phyloP scores from a whole-genome alignment of 2,329 filamentous ascomycete species.

The Penicillium verrucosum region DNA sequence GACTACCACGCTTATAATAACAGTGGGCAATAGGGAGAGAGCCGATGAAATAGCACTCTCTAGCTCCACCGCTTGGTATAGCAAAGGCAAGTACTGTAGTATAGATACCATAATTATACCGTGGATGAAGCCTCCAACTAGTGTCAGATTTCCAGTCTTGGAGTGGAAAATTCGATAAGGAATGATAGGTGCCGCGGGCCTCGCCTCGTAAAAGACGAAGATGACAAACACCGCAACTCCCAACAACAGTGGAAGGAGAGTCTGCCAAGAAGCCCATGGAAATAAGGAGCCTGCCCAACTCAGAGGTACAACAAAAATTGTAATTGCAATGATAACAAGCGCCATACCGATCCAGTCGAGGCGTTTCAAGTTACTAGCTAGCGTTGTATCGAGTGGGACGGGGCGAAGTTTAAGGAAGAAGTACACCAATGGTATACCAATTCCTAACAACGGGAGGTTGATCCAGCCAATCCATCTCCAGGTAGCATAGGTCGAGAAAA shows the following conservation, averaged over 20 bases:
- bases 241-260: not conserved
- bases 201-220: not conserved
- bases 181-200: not conserved
- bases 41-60: conserved; percentile 29
- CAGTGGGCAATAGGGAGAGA: conserved; percentile 51
- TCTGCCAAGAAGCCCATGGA: not conserved
- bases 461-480: no score
- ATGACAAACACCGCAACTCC: not conserved
- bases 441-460: no score
- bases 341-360: not conserved
- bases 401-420: no score
- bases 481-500: no score
- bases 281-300: not conserved
- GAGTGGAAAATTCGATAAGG: not conserved
- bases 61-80: not conserved
- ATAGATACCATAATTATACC: not conserved
- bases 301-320: not conserved
- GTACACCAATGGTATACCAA: no score
- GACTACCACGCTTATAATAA: not conserved
- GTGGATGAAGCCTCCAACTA: not conserved
- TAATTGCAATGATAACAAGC: not conserved
- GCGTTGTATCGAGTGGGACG: not conserved
- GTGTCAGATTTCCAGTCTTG: not conserved
- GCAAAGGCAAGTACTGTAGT: not conserved
- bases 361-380: not conserved